These are phyloP conservation scores for Candida krabiensis DNA, from an alignment of 805 yeast genomes.

Conservation along the genomic window DNA sequence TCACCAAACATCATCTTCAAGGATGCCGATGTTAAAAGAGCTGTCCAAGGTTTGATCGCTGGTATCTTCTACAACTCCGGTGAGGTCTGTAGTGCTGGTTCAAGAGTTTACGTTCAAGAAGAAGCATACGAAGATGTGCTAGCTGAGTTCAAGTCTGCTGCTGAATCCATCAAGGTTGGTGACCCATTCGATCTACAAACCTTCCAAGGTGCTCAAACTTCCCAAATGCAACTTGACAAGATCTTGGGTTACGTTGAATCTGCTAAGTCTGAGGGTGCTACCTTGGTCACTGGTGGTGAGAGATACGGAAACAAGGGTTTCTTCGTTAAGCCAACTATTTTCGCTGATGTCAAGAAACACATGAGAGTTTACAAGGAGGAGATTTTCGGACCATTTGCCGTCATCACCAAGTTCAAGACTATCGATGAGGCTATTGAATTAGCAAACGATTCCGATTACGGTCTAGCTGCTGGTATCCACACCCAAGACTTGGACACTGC, in stretches of 20 bases:
- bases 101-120: slow-evolving; percentile 75
- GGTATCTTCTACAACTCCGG: slow-evolving; percentile 82
- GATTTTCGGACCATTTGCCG: slow-evolving; percentile 80
- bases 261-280: slow-evolving; percentile 71
- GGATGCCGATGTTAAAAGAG: slow-evolving; percentile 60
- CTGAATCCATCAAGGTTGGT: slow-evolving; percentile 66
- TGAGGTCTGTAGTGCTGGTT: slow-evolving; percentile 82
- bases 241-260: slow-evolving; percentile 64
- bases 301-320: slow-evolving; percentile 65
- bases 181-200: slow-evolving; percentile 67
- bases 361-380: slow-evolving; percentile 70
- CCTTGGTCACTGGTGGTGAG: slow-evolving; percentile 69
- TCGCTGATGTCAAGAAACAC: slow-evolving; percentile 63
- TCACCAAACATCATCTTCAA: slow-evolving; percentile 74
- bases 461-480: slow-evolving; percentile 82
- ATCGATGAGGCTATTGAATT: slow-evolving; percentile 63
- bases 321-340: slow-evolving; percentile 72
- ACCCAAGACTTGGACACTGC: slow-evolving; percentile 63
- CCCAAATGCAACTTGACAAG: slow-evolving; percentile 66
- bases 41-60: slow-evolving; percentile 49
- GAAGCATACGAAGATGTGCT: slow-evolving; percentile 65
- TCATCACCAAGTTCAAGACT: slow-evolving; percentile 65
- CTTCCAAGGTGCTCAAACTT: slow-evolving; percentile 79
- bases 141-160: slow-evolving; percentile 55
- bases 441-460: slow-evolving; percentile 73